Evolutionary conservation across 2,329 filamentous ascomycete species (phyloP).

Genomic region (Escovopsis sp.): DNA sequence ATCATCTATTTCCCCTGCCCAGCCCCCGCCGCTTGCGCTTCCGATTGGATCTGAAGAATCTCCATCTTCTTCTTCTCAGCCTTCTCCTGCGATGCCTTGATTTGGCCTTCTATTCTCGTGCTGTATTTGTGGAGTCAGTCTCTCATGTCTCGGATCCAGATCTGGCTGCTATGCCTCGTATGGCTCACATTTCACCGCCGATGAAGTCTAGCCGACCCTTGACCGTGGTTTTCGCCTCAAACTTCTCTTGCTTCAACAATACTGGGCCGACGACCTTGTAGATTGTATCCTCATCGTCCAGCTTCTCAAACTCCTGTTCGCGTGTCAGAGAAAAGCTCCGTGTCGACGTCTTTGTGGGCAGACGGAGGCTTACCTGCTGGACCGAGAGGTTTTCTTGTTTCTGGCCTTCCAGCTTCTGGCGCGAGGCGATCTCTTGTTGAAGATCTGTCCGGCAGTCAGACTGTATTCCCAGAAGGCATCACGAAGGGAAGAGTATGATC

Average conservation of each 20-base stretch:
- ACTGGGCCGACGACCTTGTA: conserved; percentile 94
- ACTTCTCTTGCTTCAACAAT: conserved; percentile 83
- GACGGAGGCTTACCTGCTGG: conserved; percentile 44
- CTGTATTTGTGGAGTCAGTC: conserved; percentile 12
- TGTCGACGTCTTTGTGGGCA: neutral
- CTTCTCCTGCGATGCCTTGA: conserved; percentile 40
- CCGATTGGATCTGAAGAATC: conserved; percentile 41
- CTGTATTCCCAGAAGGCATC: neutral
- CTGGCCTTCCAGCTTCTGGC: conserved; percentile 88
- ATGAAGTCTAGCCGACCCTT: conserved; percentile 88
- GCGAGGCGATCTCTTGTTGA: conserved; percentile 57
- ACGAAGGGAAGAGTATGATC: conserved; percentile 6
- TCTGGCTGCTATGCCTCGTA: neutral
- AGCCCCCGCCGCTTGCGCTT: conserved; percentile 28
- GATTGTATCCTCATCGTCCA: conserved; percentile 73
- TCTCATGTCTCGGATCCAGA: neutral
- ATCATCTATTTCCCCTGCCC: conserved; percentile 17
- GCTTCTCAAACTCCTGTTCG: conserved; percentile 60
- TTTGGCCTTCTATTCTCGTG: conserved; percentile 32
- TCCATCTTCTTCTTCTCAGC: conserved; percentile 44
- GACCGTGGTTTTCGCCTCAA: conserved; percentile 80
- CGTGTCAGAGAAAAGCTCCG: conserved; percentile 7
- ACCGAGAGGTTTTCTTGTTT: conserved; percentile 86
- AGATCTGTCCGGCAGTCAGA: conserved; percentile 45
- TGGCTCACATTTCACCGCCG: conserved; percentile 70